Evolutionary conservation across 1,139 yeast genomes (phyloP).

Genomic region (Suhomyces bribrorum): DNA sequence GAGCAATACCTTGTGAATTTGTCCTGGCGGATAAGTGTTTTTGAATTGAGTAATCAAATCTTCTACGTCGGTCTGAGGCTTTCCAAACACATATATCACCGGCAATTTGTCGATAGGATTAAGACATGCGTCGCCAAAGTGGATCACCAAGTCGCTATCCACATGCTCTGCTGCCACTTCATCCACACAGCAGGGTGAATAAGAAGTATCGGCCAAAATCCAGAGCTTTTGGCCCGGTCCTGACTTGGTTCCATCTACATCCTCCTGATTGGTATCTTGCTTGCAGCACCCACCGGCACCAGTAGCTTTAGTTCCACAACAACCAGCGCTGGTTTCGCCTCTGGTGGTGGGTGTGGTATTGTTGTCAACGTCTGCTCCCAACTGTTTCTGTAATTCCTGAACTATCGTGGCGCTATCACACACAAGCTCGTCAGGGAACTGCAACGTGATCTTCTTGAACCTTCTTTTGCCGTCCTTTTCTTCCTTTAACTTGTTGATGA

Average conservation of each 20-base stretch:
- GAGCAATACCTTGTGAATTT: slow-evolving; percentile 45
- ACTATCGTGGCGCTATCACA: slow-evolving; percentile 77
- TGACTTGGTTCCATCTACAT: neutral
- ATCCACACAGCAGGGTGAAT: slow-evolving; percentile 93
- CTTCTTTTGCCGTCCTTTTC: slow-evolving; percentile 23
- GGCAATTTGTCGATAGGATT: slow-evolving; percentile 73
- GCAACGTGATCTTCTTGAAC: slow-evolving; percentile 67
- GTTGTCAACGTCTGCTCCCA: slow-evolving; percentile 14
- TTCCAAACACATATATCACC: slow-evolving; percentile 76
- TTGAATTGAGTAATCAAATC: slow-evolving; percentile 37
- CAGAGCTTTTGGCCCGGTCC: slow-evolving; percentile 44
- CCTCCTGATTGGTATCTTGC: slow-evolving; percentile 1
- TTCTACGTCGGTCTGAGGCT: slow-evolving; percentile 50
- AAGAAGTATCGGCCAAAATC: slow-evolving; percentile 92
- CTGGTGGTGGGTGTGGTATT: neutral
- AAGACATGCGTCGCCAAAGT: slow-evolving; percentile 93
- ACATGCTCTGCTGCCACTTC: slow-evolving; percentile 97
- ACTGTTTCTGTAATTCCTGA: slow-evolving; percentile 42
- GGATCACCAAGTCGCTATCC: slow-evolving; percentile 78
- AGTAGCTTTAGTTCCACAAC: neutral
- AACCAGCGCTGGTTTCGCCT: neutral
- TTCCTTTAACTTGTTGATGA: slow-evolving; percentile 38
- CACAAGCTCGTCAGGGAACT: slow-evolving; percentile 82
- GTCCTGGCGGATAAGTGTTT: slow-evolving; percentile 28
- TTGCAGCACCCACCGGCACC: slow-evolving; percentile 1